phyloP scores from a whole-genome alignment of 225 moss, liverwort and hornwort species.

The Antitrichia curtipendula region DNA sequence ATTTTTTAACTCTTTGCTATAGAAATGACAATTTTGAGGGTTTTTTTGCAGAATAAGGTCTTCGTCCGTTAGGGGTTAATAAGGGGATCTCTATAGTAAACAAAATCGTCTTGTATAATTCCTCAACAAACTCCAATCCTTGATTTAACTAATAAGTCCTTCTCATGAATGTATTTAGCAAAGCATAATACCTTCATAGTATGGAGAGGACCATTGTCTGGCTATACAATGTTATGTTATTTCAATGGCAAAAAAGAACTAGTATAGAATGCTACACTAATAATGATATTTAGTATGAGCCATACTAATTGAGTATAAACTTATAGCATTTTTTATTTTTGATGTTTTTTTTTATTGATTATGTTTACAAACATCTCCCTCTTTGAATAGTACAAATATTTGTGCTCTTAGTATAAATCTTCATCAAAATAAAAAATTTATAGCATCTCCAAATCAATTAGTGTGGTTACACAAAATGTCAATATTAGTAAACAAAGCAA shows the following conservation, averaged over 20 bases:
- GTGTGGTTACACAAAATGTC: background rate
- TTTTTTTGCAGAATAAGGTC: too few species aligned
- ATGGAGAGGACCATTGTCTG: rapidly evolving
- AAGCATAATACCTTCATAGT: background rate
- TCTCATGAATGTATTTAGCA: rapidly evolving
- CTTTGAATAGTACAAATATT: background rate
- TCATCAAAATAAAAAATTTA: background rate
- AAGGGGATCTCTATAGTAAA: too few species aligned
- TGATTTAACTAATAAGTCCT: background rate
- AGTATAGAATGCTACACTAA: rapidly evolving
- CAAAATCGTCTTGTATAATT: background rate
- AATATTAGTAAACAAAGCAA: background rate
- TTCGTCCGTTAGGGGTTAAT: too few species aligned
- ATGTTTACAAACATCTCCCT: rapidly evolving
- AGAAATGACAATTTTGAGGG: too few species aligned
- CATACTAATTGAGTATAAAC: too few species aligned
- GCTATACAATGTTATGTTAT: background rate
- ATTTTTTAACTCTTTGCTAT: too few species aligned
- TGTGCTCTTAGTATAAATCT: rapidly evolving
- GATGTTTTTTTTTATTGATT: background rate
- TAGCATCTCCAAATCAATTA: background rate
- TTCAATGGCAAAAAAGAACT: rapidly evolving
- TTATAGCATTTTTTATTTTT: background rate
- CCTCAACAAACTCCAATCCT: background rate
- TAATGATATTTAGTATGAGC: background rate